These are phyloP conservation scores for Gentiana straminea DNA, from an alignment of 257 asterid genomes.

Conservation along the genomic window DNA sequence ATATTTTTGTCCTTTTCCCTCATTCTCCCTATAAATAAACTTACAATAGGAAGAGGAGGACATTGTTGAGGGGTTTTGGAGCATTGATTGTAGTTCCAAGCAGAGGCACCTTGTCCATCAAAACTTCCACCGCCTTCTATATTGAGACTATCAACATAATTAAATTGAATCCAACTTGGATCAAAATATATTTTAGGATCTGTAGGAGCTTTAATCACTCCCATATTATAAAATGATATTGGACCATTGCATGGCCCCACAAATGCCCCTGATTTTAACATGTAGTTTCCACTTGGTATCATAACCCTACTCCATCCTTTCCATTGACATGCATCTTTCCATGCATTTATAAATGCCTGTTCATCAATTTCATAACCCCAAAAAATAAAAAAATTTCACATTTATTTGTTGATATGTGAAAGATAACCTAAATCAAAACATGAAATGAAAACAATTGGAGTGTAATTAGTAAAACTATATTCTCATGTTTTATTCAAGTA, in stretches of 20 bases:
- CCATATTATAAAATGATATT: conserved; percentile 25
- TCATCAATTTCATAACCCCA: too few species aligned
- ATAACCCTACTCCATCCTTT: conserved; percentile 30
- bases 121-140: conserved; percentile 59
- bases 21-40: conserved; percentile 11
- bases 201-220: conserved; percentile 42
- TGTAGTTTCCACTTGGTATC: conserved; percentile 37
- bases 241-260: conserved; percentile 43
- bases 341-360: conserved; percentile 53
- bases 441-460: too few species aligned
- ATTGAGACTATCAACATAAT: conserved; percentile 27
- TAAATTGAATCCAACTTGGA: conserved; percentile 65
- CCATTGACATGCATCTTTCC: conserved; percentile 51
- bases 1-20: too few species aligned
- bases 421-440: too few species aligned
- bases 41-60: conserved; percentile 53
- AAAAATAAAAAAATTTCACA: not conserved
- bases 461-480: not conserved
- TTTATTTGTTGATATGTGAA: not conserved
- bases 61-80: conserved; percentile 22
- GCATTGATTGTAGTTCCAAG: conserved; percentile 70
- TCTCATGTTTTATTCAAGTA: not conserved
- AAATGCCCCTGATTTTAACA: conserved; percentile 31
- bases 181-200: conserved; percentile 15
- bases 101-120: conserved; percentile 62